Conservation (phyloP, 2,329 filamentous ascomycete species). For the Scytalidium sp. region DNA sequence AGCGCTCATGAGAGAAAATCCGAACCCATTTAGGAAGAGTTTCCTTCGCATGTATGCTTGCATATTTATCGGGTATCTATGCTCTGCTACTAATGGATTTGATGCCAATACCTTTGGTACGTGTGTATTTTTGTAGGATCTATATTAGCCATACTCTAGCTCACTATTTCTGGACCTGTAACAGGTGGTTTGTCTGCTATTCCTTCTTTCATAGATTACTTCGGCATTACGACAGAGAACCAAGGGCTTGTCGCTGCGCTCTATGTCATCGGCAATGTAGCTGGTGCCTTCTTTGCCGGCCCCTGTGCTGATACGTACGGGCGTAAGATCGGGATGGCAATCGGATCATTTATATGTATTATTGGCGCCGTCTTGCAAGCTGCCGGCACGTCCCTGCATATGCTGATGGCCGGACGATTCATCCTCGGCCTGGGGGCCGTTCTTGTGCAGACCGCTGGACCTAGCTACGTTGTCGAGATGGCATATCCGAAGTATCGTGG, state of each 20-base stretch:
- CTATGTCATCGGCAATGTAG: slow-evolving; percentile 49
- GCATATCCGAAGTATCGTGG: slow-evolving; percentile 60
- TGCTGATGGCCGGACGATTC: slow-evolving; percentile 47
- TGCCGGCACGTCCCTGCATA: slow-evolving; percentile 13
- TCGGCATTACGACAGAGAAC: neutral
- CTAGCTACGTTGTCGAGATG: slow-evolving; percentile 59
- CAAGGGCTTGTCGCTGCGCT: slow-evolving; percentile 39
- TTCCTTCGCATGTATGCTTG: neutral
- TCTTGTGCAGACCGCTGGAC: slow-evolving; percentile 55
- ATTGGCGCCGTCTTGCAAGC: slow-evolving; percentile 44
- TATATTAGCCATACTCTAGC: neutral
- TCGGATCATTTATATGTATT: slow-evolving; percentile 40
- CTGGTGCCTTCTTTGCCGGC: slow-evolving; percentile 44
- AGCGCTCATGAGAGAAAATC: neutral
- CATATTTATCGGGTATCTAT: slow-evolving; percentile 42
- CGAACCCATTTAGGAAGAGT: neutral
- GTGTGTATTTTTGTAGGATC: neutral
- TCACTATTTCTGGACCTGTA: neutral
- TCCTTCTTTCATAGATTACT: neutral
- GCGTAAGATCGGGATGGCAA: slow-evolving; percentile 44
- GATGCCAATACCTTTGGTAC: slow-evolving; percentile 23
- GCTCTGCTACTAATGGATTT: slow-evolving; percentile 51
- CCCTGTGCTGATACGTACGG: slow-evolving; percentile 45
- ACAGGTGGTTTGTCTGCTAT: neutral
- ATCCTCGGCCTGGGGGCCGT: slow-evolving; percentile 54